These are phyloP conservation scores for Ceratopteris richardii DNA, from an alignment of 75 land plant species.

Conservation along the genomic window DNA sequence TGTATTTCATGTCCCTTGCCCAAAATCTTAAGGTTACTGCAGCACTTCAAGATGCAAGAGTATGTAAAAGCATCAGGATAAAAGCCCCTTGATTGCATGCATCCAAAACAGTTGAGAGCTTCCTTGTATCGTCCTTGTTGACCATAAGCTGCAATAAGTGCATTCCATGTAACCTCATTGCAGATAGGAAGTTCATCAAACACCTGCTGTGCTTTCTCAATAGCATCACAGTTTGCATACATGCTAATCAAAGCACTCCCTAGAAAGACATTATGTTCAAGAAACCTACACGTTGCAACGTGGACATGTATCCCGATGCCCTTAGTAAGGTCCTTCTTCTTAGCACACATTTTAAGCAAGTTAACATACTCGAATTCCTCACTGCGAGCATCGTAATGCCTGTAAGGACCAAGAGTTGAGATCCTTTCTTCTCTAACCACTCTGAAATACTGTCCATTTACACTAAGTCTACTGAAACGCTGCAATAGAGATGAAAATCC, in stretches of 20 bases:
- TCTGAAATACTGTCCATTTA: no score
- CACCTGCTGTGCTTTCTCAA: conserved; percentile 24
- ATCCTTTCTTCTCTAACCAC: no score
- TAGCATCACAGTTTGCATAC: conserved; percentile 30
- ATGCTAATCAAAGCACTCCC: conserved; percentile 41
- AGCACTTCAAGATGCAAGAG: conserved; percentile 14
- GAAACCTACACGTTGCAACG: conserved; percentile 4
- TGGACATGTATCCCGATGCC: conserved; percentile 11
- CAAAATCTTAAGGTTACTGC: conserved; percentile 9
- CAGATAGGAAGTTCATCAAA: conserved; percentile 31
- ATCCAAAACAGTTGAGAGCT: conserved; percentile 6
- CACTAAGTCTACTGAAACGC: no score
- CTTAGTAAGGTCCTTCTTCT: conserved; percentile 9
- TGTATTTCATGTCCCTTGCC: conserved; percentile 15
- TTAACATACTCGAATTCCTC: conserved; percentile 5
- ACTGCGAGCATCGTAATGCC: no score
- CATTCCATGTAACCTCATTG: conserved; percentile 48
- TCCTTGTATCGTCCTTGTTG: conserved; percentile 19
- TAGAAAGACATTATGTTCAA: conserved; percentile 19
- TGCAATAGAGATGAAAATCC: no score
- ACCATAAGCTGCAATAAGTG: conserved; percentile 41
- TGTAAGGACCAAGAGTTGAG: no score
- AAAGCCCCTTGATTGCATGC: not conserved
- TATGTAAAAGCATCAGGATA: conserved; percentile 9
- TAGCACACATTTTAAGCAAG: conserved; percentile 11